Conservation (phyloP, 2,329 filamentous ascomycete genomes). For the Fusarium pseudonygamai region DNA sequence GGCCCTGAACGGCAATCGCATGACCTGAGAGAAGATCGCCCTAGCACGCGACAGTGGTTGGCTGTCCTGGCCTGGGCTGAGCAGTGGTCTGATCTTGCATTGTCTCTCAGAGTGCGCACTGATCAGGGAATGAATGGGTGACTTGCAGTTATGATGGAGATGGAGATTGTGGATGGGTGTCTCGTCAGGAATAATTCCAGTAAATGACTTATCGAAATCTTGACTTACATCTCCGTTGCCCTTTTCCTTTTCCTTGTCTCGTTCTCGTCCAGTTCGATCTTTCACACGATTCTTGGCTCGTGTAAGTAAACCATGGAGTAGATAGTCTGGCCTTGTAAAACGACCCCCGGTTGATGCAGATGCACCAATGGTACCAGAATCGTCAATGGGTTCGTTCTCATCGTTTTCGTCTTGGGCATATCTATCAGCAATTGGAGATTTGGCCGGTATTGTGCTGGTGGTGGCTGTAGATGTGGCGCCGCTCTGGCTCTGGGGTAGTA, state of each 20-base stretch:
- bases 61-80: conserved; percentile 20
- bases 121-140: not conserved
- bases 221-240: conserved; percentile 35
- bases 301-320: conserved; percentile 35
- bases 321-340: conserved; percentile 34
- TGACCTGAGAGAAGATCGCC: conserved; percentile 37
- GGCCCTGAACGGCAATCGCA: conserved; percentile 28
- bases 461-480: conserved; percentile 8
- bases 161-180: conserved; percentile 1
- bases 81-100: conserved; percentile 37
- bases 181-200: conserved; percentile 1
- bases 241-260: not conserved
- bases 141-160: conserved; percentile 2
- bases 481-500: conserved; percentile 27
- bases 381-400: conserved; percentile 4
- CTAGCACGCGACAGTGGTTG: conserved; percentile 38
- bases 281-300: conserved; percentile 39
- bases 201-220: not conserved
- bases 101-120: conserved; percentile 5
- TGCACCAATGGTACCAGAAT: conserved; percentile 21
- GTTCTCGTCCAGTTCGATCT: conserved; percentile 26
- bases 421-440: not conserved
- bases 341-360: conserved; percentile 18
- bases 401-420: not conserved
- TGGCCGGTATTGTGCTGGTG: conserved; percentile 5